Evolutionary conservation across 352 stramenopile genomes (phyloP), one percentile per base, ranked within the genome.

Genomic region (Plasmopara viticola): DNA sequence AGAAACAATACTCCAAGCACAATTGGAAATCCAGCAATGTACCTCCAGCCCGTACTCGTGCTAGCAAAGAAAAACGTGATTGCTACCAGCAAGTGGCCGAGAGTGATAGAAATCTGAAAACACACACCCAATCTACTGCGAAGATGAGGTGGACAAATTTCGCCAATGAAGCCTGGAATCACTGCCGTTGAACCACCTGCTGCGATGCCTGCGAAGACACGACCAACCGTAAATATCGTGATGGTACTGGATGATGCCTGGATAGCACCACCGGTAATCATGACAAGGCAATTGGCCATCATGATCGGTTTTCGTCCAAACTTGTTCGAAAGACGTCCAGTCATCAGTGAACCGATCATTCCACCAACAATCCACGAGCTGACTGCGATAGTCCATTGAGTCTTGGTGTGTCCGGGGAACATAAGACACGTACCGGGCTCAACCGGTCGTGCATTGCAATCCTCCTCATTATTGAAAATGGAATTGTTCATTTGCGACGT

Each of bases 401-500:
- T 25, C 20, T 25, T 25, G 20, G 20, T 25, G 20, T 25, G 20
- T 25, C 20, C 20, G 20, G 20, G 20, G 3, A 25, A 25, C 20
- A 25, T 25, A 3, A 25, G 20, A 25, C 20, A 25, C 20, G 20
- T 25, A 9, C 53, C 59, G 2, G 53, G 38, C 50, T 41, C 53
- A 2, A 85, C 49, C 7, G 73, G 73, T 18, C 53, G 61, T 12
- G 62, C 67, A n/a, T 70, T 53, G 42, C 76, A 87, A 33, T 68
- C 62, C 17, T 55, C 51, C 18, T 69, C 62, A 54, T 78, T 66
- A 48, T 67, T 70, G 48, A 67, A 70, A 15, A 61, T 63, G 1
- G 41, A 51, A 35, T 64, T 55, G 53, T 70, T 70, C 59, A 87
- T 58, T 42, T 90, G 80, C 5, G 68, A 70, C 6, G 77, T 70